Base-by-base conservation (phyloP, 2,329 filamentous ascomycete species). In the Fusarium sp. region DNA sequence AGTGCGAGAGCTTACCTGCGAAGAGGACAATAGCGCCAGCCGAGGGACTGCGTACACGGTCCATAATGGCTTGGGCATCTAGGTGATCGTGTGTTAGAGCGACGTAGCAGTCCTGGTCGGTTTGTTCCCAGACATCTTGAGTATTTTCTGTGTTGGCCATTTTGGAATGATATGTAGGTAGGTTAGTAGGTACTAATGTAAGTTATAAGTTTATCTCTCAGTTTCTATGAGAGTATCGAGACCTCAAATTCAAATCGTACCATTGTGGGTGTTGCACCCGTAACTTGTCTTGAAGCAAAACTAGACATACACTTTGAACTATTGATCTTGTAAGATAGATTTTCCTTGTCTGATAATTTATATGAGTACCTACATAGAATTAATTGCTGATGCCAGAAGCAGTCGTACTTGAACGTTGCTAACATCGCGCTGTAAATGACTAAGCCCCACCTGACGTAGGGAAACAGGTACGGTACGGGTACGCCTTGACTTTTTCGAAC, bases 11-110 rank as follows among this genome's bases (percentile, higher is more conserved):
- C 80, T 70, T 83, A 89, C 92, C 92, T 61, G 90, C 89, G 77
- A 94, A 94, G 34, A 94, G 75, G 12, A 94, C 91, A 50, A 93
- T 91, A 14, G 92, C 92, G 8, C 92, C 92, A 13, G 92, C 92
- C 73, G 89, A 86, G 21, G 91, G 89, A 72, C 88, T 92, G 69
- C 91, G 89, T 23, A 96, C 92, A 48, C 84, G 85, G 71, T 89
- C 83, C 79, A 93, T 90, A 30, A 87, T 82, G 7, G 82, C 74
- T 21, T 85, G 82, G 21, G 86, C 80, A 75, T 90, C 84, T 62
- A 96, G 86, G 43, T 82, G 78, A 37, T 87, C 80, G 65, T 89
- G 82, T 5, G 92, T 94, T 11, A 97, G 84, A 53, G 88, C 88
- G 42, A 94, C 91, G 78, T 90, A 88, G 77, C 90, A 89, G 48